Conservation (phyloP, 2,329 filamentous ascomycete genomes). For the Colletotrichum acutatum region DNA sequence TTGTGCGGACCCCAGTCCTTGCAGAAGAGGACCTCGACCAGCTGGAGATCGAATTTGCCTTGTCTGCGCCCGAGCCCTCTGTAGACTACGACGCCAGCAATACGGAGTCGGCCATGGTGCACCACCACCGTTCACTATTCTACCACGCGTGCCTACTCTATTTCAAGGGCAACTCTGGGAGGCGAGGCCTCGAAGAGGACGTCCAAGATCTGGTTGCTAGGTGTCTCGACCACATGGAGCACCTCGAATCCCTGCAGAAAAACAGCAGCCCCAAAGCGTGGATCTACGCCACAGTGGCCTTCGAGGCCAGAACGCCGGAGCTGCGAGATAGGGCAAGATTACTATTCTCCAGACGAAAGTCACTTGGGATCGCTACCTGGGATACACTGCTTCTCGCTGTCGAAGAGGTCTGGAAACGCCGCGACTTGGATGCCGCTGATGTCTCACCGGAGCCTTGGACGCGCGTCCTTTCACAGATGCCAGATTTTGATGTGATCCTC, state of each 20-base stretch:
- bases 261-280: slow-evolving; percentile 9
- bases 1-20: not conserved
- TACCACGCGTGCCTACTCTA: slow-evolving; percentile 17
- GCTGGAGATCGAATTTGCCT: not conserved
- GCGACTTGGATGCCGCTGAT: not conserved
- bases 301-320: not conserved
- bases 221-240: slow-evolving; percentile 13
- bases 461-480: not conserved
- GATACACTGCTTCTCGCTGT: not conserved
- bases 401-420: not conserved
- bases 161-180: slow-evolving; percentile 13
- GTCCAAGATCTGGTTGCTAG: not conserved
- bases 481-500: not conserved
- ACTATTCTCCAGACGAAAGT: not conserved
- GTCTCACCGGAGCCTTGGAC: not conserved
- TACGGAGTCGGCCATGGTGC: not conserved
- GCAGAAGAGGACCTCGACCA: not conserved
- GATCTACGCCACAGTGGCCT: not conserved
- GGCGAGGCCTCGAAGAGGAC: slow-evolving; percentile 1
- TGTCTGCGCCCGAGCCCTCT: not conserved
- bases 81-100: not conserved
- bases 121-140: slow-evolving; percentile 12
- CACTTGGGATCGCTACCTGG: not conserved
- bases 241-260: not conserved
- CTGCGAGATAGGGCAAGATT: not conserved